phyloP scores from a whole-genome alignment of 805 yeast genomes.

The Ogataea salicorniae region DNA sequence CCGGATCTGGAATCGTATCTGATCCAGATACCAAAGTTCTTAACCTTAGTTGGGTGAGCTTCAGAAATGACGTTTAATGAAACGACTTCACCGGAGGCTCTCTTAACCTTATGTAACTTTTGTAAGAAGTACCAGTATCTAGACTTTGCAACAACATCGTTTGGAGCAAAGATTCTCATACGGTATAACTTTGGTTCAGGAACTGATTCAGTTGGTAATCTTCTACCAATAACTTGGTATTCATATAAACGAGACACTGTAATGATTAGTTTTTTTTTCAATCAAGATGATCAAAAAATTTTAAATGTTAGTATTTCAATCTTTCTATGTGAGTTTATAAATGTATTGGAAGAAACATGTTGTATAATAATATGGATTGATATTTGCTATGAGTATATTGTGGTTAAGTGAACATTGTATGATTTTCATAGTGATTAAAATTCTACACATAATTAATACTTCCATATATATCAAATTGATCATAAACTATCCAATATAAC shows the following conservation, averaged over 20 bases:
- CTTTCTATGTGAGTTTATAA: not conserved
- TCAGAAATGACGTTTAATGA: conserved; percentile 87
- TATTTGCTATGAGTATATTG: no score
- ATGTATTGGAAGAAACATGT: not conserved
- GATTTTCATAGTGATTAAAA: no score
- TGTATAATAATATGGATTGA: no score
- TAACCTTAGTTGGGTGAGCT: conserved; percentile 97
- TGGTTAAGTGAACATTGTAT: no score
- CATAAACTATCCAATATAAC: no score
- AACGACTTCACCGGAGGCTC: conserved; percentile 99
- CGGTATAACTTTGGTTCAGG: conserved; percentile 99
- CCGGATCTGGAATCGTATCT: conserved; percentile 99
- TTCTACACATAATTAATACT: no score
- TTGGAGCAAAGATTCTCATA: conserved; percentile 99
- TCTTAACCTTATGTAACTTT: conserved; percentile 98
- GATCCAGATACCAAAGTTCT: conserved; percentile 99
- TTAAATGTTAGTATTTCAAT: not conserved
- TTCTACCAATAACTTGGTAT: conserved; percentile 99
- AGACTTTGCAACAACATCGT: conserved; percentile 98
- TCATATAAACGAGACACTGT: conserved; percentile 95
- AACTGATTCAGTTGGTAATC: conserved; percentile 97
- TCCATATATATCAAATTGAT: no score
- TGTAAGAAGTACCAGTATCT: conserved; percentile 99
- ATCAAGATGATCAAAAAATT: not conserved
- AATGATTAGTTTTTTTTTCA: conserved; percentile 1